Evolutionary conservation across 495 filamentous ascomycete genomes (phyloP).

Genomic region (Penicillium mononematosum): DNA sequence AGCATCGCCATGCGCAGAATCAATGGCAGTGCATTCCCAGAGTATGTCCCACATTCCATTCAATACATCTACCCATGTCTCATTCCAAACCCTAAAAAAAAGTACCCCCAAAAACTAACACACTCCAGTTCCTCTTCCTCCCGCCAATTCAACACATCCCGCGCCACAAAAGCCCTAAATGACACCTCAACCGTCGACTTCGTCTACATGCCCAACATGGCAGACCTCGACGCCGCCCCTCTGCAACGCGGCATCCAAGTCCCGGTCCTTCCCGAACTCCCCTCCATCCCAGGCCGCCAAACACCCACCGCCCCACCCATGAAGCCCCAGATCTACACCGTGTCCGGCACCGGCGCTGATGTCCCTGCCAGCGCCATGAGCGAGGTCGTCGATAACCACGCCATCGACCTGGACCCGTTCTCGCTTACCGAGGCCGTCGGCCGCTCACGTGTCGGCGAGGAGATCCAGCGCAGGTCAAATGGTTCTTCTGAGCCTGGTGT

Average conservation of each 20-base stretch:
- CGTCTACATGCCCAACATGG: conserved; percentile 57
- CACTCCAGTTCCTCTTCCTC: conserved; percentile 26
- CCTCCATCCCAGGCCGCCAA: conserved; percentile 27
- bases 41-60: conserved; percentile 31
- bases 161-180: conserved; percentile 51
- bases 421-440: conserved; percentile 53
- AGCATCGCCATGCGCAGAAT: conserved; percentile 52
- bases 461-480: conserved; percentile 30
- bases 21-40: conserved; percentile 40
- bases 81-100: not conserved
- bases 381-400: conserved; percentile 59
- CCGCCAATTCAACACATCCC: conserved; percentile 61
- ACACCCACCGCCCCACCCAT: conserved; percentile 38
- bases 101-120: conserved; percentile 21
- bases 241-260: conserved; percentile 39
- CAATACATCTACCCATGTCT: not conserved
- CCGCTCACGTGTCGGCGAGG: conserved; percentile 42
- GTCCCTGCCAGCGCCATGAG: conserved; percentile 55
- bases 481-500: conserved; percentile 35
- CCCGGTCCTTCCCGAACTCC: conserved; percentile 54
- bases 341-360: conserved; percentile 51
- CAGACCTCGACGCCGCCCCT: conserved; percentile 39
- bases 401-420: conserved; percentile 57
- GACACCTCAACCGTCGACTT: conserved; percentile 65
- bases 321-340: conserved; percentile 58